Evolutionary conservation across 768 basidiomycete genomes (phyloP), one percentile per base, ranked within the genome.

Genomic region (Flagelloscypha sp.): DNA sequence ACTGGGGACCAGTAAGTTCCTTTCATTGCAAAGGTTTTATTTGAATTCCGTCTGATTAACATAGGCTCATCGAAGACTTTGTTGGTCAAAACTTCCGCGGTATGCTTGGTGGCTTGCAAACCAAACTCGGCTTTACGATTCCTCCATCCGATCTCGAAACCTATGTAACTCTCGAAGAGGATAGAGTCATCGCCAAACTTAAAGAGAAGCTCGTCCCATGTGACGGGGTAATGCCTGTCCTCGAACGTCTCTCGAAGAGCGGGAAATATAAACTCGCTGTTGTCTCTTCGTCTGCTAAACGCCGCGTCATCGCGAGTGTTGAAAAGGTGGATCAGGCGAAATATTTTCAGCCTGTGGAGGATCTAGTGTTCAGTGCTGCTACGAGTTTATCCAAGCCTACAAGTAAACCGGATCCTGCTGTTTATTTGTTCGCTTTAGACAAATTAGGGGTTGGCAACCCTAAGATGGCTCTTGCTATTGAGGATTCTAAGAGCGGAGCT

Each of bases 131-230:
- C 11, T 39, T 52, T 23, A 20, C 34, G 9, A 37, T 52, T 13
- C 39, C 43, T 5, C 24, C 31, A 3, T 37, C 37, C 12, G 28
- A 33, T n/a, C 40, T 52, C 33, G 42, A 49, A 3, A 34, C 22
- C 21, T 48, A 47, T 30, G 50, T 52, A n/a, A 35, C 40, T n/a
- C 46, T 43, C 32, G 50, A 52, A 25, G 46, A 49, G 22, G 76
- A 67, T 38, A 74, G 75, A 56, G 70, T 81, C 34, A 65, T 81
- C 31, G 68, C 64, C 31, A 76, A 74, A 59, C 60, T 76, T 57
- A 61, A 62, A 45, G 67, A 63, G 45, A 60, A 56, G 50, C 55
- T 68, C 44, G 60, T 65, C 17, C 48, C 50, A 4, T 52, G 50
- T 30, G 36, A 19, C 6, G 50, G 50, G 16, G 50, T 24, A 1